Conservation (phyloP, 345 rosid species). For the Sonneratia caseolaris region DNA sequence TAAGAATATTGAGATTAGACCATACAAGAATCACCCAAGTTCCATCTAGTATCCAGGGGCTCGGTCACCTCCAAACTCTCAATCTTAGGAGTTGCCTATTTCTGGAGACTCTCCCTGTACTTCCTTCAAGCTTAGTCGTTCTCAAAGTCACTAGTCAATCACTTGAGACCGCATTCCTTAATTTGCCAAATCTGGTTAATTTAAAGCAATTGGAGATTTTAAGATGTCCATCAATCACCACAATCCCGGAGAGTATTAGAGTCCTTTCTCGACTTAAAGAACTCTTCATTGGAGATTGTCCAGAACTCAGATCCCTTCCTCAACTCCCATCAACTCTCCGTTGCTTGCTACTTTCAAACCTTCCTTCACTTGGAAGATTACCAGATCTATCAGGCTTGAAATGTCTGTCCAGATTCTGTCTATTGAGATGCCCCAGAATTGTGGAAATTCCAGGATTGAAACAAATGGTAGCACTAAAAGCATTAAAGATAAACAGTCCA, state of each 20-base stretch:
- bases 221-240: not conserved
- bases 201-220: not conserved
- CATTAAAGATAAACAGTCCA: not conserved
- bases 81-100: too few species aligned
- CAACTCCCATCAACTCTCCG: not conserved
- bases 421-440: not conserved
- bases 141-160: not conserved
- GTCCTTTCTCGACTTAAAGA: not conserved
- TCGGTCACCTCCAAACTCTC: too few species aligned
- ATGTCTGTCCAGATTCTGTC: not conserved
- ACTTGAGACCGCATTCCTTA: not conserved
- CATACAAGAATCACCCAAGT: too few species aligned
- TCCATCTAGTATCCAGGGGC: too few species aligned
- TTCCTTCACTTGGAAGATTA: not conserved
- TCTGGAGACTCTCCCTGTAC: not conserved
- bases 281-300: not conserved
- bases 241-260: not conserved
- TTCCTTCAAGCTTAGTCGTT: not conserved
- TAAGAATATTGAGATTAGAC: too few species aligned
- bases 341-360: not conserved
- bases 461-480: not conserved
- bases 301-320: not conserved
- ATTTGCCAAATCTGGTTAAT: not conserved
- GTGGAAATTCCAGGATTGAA: not conserved
- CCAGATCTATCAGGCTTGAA: not conserved